Conservation (phyloP, 495 filamentous ascomycete genomes). For the Aspergillus hancockii region DNA sequence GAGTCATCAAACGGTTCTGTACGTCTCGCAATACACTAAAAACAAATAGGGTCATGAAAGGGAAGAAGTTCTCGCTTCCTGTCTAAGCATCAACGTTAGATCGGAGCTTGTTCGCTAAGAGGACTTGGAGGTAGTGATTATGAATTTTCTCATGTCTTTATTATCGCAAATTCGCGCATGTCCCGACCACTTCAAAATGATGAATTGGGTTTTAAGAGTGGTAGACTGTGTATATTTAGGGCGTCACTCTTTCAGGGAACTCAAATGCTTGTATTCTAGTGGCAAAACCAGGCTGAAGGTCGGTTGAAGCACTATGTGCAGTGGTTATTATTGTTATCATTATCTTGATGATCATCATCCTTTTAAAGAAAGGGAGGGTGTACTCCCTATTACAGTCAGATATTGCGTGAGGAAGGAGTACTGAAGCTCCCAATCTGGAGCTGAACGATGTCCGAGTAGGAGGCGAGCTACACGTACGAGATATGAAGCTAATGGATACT, state of each 20-base stretch:
- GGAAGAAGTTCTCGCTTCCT: conserved; percentile 84
- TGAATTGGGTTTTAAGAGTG: neutral
- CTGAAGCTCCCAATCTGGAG: too few species aligned
- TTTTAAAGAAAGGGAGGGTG: too few species aligned
- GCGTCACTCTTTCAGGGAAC: neutral
- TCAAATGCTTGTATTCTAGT: neutral
- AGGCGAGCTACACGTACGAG: too few species aligned
- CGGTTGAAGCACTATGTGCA: too few species aligned
- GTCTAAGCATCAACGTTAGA: conserved; percentile 51
- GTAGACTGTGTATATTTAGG: neutral
- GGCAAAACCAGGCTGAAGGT: too few species aligned
- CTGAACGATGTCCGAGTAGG: too few species aligned
- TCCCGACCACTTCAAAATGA: neutral
- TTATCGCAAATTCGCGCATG: neutral
- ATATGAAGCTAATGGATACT: too few species aligned
- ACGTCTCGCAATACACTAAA: conserved; percentile 21
- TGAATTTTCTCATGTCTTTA: neutral
- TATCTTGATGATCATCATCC: too few species aligned
- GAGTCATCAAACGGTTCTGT: conserved; percentile 24
- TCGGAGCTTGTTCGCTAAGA: neutral
- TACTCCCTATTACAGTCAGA: too few species aligned
- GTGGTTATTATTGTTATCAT: too few species aligned
- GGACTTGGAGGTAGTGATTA: neutral
- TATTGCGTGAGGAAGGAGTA: too few species aligned
- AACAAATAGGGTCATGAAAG: conserved; percentile 67